Base-by-base conservation (phyloP, 768 basidiomycete genomes). In the Fistulinella prunicolor region DNA sequence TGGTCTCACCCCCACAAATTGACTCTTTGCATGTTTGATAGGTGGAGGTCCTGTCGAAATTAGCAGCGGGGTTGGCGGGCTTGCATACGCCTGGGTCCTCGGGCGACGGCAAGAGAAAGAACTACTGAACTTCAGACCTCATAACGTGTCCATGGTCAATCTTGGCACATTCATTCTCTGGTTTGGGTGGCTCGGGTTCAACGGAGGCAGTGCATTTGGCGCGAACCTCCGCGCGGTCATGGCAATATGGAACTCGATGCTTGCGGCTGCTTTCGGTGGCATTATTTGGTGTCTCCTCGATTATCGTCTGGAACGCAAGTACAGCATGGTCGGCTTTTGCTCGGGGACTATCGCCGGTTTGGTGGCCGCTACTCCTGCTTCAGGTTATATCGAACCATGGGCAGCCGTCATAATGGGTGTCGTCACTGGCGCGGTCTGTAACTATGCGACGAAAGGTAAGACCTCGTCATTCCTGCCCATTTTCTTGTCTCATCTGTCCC, bases 181-280 rank as follows among this genome's bases (percentile, higher is more conserved):
- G 88, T 86, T 94, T 62, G 89, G 90, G 21, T 90, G 83, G 83
- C 69, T 85, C 47, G 89, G 86, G n/a, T 92, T 93, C 76, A 94
- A 94, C 69, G 92, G 88, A 40, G 92, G 92, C 21, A 88, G 85
- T 47, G 87, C 90, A 3, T 89, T 90, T 56, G 87, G 87, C 23
- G 89, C 90, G 29, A 94, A 94, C 69, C 73, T 94, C 34, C 84
- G 92, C 42, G 91, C 90, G 3, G 75, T 92, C 48, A 80, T 85
- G 63, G 90, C 91, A 16, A 78, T 86, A 46, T 87, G 91, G 82
- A 94, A 94, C 68, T 86, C 89, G 34, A 93, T 92, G 85, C 70
- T 93, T 13, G 81, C 84, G 17, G 86, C 89, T 30, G 86, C 89
- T 3, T 82, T 88, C 52, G 89, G 82, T 26, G 92, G 88, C 17